Conservation (phyloP, 352 stramenopile species). For the Globisporangium lucens region DNA sequence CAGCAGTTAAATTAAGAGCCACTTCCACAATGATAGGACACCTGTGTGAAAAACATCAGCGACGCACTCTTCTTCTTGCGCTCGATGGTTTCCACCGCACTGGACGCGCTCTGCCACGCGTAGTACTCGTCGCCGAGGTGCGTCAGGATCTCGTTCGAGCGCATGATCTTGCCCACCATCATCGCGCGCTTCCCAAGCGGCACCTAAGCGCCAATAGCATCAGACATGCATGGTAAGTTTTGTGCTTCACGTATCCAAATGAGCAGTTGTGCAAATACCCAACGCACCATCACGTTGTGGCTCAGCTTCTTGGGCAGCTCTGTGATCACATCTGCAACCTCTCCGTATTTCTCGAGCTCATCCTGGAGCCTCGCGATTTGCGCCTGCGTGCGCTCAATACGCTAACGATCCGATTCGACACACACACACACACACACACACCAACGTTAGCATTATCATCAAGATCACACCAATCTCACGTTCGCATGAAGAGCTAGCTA, state of each 20-base stretch:
- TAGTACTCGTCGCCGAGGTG: conserved; percentile 83
- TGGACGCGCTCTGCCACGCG: conserved; percentile 63
- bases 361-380: conserved; percentile 51
- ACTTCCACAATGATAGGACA: not conserved
- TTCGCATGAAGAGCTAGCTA: not conserved
- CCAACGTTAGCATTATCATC: not conserved
- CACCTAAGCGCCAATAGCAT: conserved; percentile 23
- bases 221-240: not conserved
- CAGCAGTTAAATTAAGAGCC: not conserved
- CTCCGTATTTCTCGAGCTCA: conserved; percentile 49
- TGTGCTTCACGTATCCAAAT: not conserved
- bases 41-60: not conserved
- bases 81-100: conserved; percentile 60
- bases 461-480: not conserved
- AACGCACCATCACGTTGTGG: conserved; percentile 71
- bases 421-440: not conserved
- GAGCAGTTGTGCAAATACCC: not conserved
- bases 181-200: conserved; percentile 81
- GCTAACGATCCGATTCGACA: conserved; percentile 25
- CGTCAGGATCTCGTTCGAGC: conserved; percentile 80
- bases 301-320: conserved; percentile 79
- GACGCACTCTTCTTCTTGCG: conserved; percentile 73
- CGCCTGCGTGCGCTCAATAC: conserved; percentile 51
- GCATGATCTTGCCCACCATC: conserved; percentile 79
- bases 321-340: conserved; percentile 46